Conservation (phyloP, 2,329 filamentous ascomycete species). For the Arthrobotrys sphaeroides region DNA sequence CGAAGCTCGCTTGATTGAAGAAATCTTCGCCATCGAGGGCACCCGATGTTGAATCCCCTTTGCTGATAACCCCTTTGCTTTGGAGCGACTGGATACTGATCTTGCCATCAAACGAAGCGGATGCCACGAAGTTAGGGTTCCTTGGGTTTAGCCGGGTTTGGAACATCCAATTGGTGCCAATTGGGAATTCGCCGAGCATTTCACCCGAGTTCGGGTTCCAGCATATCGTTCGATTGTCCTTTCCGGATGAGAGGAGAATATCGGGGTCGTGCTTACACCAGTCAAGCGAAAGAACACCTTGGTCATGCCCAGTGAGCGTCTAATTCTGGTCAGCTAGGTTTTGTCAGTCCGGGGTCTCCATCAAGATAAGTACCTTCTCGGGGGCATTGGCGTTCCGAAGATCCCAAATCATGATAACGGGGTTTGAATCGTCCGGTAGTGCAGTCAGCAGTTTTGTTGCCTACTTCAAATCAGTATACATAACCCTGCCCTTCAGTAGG, state of each 20-base stretch:
- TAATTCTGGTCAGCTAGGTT: constrained; percentile 60
- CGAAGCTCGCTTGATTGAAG: constrained; percentile 90
- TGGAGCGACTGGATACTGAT: constrained; percentile 93
- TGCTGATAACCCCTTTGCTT: constrained; percentile 70
- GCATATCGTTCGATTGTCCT: constrained; percentile 92
- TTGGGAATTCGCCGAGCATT: constrained; percentile 88
- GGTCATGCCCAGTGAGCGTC: constrained; percentile 89
- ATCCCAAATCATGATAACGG: constrained; percentile 92
- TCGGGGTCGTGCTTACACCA: constrained; percentile 94
- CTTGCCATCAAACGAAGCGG: constrained; percentile 96
- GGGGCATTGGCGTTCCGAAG: constrained; percentile 94
- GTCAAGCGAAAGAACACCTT: constrained; percentile 89
- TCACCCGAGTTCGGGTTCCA: constrained; percentile 97
- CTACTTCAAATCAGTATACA: constrained; percentile 59
- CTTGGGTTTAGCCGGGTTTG: constrained; percentile 92
- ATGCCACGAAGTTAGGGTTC: constrained; percentile 90
- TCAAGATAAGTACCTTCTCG: constrained; percentile 66
- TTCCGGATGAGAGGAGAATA: constrained; percentile 89
- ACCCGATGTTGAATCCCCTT: constrained; percentile 67
- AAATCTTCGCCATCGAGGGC: constrained; percentile 92
- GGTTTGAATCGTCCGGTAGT: constrained; percentile 86
- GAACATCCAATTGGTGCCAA: constrained; percentile 99
- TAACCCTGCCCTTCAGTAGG: not conserved
- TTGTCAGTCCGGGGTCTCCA: constrained; percentile 31
- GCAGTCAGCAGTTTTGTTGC: constrained; percentile 93